These are phyloP conservation scores for Diospyros lotus DNA, from an alignment of 148 eudicot genomes.

Conservation along the genomic window DNA sequence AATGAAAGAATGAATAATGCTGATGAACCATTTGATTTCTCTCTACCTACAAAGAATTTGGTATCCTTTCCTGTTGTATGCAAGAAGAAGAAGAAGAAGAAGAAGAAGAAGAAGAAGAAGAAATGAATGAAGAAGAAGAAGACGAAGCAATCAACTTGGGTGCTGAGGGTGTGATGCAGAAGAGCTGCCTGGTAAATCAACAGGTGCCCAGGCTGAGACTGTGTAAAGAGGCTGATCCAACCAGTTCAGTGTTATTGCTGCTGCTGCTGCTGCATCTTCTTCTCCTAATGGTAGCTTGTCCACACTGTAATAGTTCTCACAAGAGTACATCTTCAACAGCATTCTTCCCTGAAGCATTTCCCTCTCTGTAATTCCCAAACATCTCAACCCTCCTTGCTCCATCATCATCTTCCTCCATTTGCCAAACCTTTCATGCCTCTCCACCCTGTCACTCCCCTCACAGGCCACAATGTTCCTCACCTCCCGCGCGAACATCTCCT, in stretches of 20 bases:
- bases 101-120: slow-evolving; percentile 3
- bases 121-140: slow-evolving; percentile 5
- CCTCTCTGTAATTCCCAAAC: slow-evolving; percentile 41
- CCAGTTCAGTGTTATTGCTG: slow-evolving; percentile 62
- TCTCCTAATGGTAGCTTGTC: slow-evolving; percentile 20
- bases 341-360: slow-evolving; percentile 66
- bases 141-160: slow-evolving; percentile 22
- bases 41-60: slow-evolving; percentile 67
- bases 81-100: neutral
- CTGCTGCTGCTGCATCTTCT: slow-evolving; percentile 20
- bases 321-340: slow-evolving; percentile 73
- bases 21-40: neutral
- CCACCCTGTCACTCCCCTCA: slow-evolving; percentile 74
- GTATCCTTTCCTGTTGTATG: slow-evolving; percentile 20
- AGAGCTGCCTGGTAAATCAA: slow-evolving; percentile 47
- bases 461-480: slow-evolving; percentile 80
- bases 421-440: slow-evolving; percentile 67
- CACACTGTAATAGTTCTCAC: slow-evolving; percentile 35
- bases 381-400: slow-evolving; percentile 64
- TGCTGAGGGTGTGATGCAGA: slow-evolving; percentile 44
- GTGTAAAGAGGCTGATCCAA: slow-evolving; percentile 80
- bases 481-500: slow-evolving; percentile 77
- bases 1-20: slow-evolving; percentile 51
- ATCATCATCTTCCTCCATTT: slow-evolving; percentile 57
- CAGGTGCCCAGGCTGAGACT: slow-evolving; percentile 69